phyloP scores from a whole-genome alignment of 148 eudicot genomes.

The Linanthus parryae region DNA sequence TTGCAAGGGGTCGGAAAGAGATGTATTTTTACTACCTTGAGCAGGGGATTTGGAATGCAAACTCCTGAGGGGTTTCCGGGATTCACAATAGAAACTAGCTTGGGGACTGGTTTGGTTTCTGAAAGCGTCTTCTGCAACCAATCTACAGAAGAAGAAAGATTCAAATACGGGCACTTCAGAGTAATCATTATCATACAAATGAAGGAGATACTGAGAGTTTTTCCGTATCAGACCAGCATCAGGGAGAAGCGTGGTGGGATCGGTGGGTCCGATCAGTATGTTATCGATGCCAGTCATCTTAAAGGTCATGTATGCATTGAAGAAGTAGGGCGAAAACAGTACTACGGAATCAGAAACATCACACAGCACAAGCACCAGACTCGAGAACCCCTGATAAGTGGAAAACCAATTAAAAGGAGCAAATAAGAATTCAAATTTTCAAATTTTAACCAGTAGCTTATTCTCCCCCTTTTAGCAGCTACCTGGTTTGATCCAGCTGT shows the following conservation, averaged over 20 bases:
- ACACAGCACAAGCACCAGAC: constrained; percentile 26
- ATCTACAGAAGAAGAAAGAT: constrained; percentile 10
- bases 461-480: not conserved
- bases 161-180: not conserved
- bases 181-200: not conserved
- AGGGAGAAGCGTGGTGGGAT: constrained; percentile 26
- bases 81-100: constrained; percentile 26
- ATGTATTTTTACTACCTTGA: constrained; percentile 20
- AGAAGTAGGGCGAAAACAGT: constrained; percentile 36
- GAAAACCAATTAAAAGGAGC: constrained; percentile 4
- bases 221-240: constrained; percentile 22
- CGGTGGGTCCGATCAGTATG: constrained; percentile 29
- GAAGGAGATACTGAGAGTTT: not conserved
- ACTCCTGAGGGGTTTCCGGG: constrained; percentile 32
- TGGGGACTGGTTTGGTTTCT: constrained; percentile 19
- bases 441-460: not conserved
- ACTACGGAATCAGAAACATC: constrained; percentile 26
- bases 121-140: constrained; percentile 23
- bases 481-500: constrained; percentile 38
- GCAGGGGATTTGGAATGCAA: constrained; percentile 20
- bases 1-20: too few species aligned
- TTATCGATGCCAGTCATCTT: constrained; percentile 27
- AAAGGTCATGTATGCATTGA: constrained; percentile 29
- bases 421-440: too few species aligned
- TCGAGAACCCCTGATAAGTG: constrained; percentile 23